phyloP scores from a whole-genome alignment of 2,329 filamentous ascomycete genomes.

The Capronia americana region DNA sequence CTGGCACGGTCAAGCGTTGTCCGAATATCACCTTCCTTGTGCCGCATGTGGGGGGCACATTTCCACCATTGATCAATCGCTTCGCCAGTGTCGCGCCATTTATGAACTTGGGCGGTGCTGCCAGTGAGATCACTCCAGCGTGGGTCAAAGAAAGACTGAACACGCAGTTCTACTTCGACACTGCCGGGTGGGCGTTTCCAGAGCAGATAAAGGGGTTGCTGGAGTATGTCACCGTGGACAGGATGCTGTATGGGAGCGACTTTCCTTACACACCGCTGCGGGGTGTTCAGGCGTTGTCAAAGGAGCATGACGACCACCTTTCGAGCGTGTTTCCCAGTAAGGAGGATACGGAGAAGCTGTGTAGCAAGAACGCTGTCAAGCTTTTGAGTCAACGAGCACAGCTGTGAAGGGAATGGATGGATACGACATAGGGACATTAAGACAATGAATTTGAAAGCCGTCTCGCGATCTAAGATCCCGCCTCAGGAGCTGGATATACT shows the following conservation, averaged over 20 bases:
- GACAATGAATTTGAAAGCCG: not conserved
- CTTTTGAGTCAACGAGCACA: constrained; percentile 25
- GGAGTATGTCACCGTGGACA: constrained; percentile 36
- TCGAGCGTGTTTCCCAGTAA: constrained; percentile 33
- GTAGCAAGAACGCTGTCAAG: constrained; percentile 34
- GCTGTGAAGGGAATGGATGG: not conserved
- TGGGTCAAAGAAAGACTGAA: constrained; percentile 39
- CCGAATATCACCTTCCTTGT: constrained; percentile 57
- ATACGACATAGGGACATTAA: not conserved
- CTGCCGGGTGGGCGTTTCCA: constrained; percentile 38
- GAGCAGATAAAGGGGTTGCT: constrained; percentile 39
- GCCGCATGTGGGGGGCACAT: constrained; percentile 56
- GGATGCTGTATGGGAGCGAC: constrained; percentile 39
- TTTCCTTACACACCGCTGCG: constrained; percentile 36
- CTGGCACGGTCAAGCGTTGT: constrained; percentile 54
- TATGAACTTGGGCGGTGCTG: constrained; percentile 35
- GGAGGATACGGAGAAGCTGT: constrained; percentile 35
- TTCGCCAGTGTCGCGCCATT: constrained; percentile 32
- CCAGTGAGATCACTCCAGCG: constrained; percentile 26
- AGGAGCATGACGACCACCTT: constrained; percentile 37
- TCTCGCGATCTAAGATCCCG: not conserved
- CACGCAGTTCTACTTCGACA: constrained; percentile 40
- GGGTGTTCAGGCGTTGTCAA: constrained; percentile 29
- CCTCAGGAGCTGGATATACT: not conserved
- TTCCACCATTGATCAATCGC: constrained; percentile 45